Conservation (phyloP, 2,329 filamentous ascomycete genomes). For the Ilyonectria sp. region DNA sequence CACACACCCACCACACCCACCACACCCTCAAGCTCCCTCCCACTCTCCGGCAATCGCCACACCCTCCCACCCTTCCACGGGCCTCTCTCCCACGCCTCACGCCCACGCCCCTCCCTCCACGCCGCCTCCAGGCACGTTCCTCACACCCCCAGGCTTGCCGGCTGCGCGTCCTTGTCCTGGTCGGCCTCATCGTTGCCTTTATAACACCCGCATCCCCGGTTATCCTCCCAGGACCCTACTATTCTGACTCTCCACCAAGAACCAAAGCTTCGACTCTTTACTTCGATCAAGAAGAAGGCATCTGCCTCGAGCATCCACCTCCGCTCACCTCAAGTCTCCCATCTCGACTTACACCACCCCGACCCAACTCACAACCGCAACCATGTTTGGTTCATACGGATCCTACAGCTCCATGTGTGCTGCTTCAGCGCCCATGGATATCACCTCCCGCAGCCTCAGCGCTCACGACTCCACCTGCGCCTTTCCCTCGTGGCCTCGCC, state of each 20-base stretch:
- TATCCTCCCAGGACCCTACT: slow-evolving; percentile 34
- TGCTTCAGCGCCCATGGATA: slow-evolving; percentile 62
- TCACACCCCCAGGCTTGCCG: slow-evolving; percentile 43
- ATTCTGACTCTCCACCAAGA: slow-evolving; percentile 40
- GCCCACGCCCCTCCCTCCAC: slow-evolving; percentile 24
- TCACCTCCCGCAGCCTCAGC: slow-evolving; percentile 58
- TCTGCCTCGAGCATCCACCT: slow-evolving; percentile 30
- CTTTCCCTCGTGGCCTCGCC: slow-evolving; percentile 72
- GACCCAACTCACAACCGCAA: slow-evolving; percentile 42
- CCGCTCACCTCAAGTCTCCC: slow-evolving; percentile 30
- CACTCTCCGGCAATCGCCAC: slow-evolving; percentile 27
- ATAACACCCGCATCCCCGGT: slow-evolving; percentile 48
- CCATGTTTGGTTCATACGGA: slow-evolving; percentile 67
- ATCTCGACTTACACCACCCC: slow-evolving; percentile 37
- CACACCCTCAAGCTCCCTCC: slow-evolving; percentile 1
- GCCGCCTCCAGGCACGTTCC: slow-evolving; percentile 34
- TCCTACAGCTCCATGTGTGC: slow-evolving; percentile 66
- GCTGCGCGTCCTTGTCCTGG: slow-evolving; percentile 43
- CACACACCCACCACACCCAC: not conserved
- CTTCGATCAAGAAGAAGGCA: slow-evolving; percentile 31
- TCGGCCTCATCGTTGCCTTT: slow-evolving; percentile 44
- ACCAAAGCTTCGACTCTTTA: slow-evolving; percentile 35
- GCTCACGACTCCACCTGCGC: slow-evolving; percentile 65
- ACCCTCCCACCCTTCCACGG: slow-evolving; percentile 31
- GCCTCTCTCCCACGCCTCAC: slow-evolving; percentile 13